Percentiles rank a stretch among this genome's conserved stretches.
phyloP scores from a whole-genome alignment of 257 asterid species.

The Solanum chiquidenum region DNA sequence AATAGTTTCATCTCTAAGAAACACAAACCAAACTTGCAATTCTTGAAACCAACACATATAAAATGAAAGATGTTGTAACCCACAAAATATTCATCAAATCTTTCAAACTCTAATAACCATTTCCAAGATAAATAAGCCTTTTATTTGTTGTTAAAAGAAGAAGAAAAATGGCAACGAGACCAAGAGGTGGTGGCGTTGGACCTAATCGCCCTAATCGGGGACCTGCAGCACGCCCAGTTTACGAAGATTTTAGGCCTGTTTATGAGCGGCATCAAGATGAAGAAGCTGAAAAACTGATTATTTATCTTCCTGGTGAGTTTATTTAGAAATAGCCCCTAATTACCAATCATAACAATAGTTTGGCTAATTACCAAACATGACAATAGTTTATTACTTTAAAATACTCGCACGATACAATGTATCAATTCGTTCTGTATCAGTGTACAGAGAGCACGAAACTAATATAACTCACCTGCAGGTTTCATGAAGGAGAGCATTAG shows the following conservation, averaged over 20 bases:
- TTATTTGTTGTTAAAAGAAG: too few relatives aligned
- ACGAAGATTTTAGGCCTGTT: constrained; percentile 56
- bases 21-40: background rate
- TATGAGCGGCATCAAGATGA: constrained; percentile 48
- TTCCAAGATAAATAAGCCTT: background rate
- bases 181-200: constrained; percentile 11
- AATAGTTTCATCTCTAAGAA: constrained; percentile 24
- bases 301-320: constrained; percentile 61
- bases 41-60: background rate
- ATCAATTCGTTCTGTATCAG: background rate
- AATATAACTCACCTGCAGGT: constrained; percentile 20
- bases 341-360: background rate
- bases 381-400: background rate
- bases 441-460: background rate
- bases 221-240: constrained; percentile 29
- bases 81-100: background rate
- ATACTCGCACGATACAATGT: background rate
- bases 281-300: constrained; percentile 35
- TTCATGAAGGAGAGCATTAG: constrained; percentile 45
- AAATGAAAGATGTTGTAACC: background rate
- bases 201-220: background rate
- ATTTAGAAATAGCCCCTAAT: too few relatives aligned
- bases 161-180: constrained; percentile 31
- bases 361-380: too few relatives aligned
- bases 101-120: background rate